Evolutionary conservation across 2,329 filamentous ascomycete genomes (phyloP), one percentile per base, ranked within the genome.

Genomic region (Knufia petricola): DNA sequence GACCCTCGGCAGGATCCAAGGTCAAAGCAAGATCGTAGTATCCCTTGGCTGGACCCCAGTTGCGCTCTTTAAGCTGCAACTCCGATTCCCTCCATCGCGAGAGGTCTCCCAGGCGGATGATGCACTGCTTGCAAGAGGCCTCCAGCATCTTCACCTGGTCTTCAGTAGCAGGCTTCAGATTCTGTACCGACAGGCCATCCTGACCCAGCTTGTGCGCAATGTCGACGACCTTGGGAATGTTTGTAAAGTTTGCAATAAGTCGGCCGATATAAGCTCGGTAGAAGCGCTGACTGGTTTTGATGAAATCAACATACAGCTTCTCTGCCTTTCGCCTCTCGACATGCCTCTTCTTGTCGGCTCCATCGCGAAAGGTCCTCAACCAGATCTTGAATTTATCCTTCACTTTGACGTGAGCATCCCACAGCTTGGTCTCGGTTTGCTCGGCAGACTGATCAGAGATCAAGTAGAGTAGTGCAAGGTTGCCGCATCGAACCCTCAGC

Each of bases 51-150:
- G 79, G 79, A 21, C 84, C 84, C 73, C 86, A 94, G 58, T 84
- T 85, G 46, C 81, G 81, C 54, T 80, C 77, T 64, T 85, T 88
- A 52, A 76, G 76, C 51, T 82, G 80, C 50, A 86, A 72, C 61
- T 90, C 85, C 47, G 74, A 75, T 58, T 80, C 79, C 52, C 89
- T 82, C 66, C 95, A 98, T 54, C 92, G 81, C 43, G 86, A 86
- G 41, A 98, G 74, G 64, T 98, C 92, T 28, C 92, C 92, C 8
- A 96, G 77, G 56, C 84, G 87, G 51, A 95, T 82, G 48, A 96
- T 73, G 3, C 85, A 87, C 49, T 81, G 78, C 67, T 95, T 85
- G 63, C 86, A 94, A 2, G 87, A 88, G 34, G 87, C 71, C 49
- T 94, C 77, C 54, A 74, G 68, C n/a, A 69, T 69, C 15, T 69